These are phyloP conservation scores for Vigna radiata DNA, from an alignment of 306 rosid species.

Conservation along the genomic window DNA sequence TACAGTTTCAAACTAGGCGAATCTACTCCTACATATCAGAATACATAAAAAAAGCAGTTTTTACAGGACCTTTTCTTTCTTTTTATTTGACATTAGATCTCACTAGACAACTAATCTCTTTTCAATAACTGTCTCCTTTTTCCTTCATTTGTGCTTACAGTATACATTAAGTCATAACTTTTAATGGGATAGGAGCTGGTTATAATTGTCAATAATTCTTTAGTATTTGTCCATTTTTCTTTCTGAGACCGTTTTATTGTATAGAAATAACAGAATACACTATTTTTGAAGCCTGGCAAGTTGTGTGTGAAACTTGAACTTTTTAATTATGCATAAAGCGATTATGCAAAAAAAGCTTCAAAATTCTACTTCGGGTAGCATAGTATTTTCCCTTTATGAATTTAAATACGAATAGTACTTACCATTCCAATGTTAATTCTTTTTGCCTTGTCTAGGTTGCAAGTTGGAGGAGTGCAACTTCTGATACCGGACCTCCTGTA, in stretches of 20 bases:
- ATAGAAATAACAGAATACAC: constrained; percentile 8
- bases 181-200: constrained; percentile 17
- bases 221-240: background rate
- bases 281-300: background rate
- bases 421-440: constrained; percentile 9
- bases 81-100: no score
- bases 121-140: background rate
- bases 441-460: constrained; percentile 65
- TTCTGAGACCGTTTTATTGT: constrained; percentile 8
- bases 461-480: constrained; percentile 83
- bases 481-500: constrained; percentile 92
- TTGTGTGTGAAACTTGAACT: background rate
- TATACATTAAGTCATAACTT: background rate
- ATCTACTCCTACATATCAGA: no score
- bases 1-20: no score
- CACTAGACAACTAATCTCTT: no score
- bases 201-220: background rate
- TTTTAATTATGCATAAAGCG: constrained; percentile 6
- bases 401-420: background rate
- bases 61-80: no score
- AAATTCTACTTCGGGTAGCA: constrained; percentile 3
- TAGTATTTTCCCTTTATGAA: constrained; percentile 2
- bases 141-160: background rate
- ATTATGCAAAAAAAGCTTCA: constrained; percentile 6
- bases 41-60: no score